These are phyloP conservation scores for Cystobasidium pallidum DNA, from an alignment of 1,284 basidiomycete genomes.

Conservation along the genomic window DNA sequence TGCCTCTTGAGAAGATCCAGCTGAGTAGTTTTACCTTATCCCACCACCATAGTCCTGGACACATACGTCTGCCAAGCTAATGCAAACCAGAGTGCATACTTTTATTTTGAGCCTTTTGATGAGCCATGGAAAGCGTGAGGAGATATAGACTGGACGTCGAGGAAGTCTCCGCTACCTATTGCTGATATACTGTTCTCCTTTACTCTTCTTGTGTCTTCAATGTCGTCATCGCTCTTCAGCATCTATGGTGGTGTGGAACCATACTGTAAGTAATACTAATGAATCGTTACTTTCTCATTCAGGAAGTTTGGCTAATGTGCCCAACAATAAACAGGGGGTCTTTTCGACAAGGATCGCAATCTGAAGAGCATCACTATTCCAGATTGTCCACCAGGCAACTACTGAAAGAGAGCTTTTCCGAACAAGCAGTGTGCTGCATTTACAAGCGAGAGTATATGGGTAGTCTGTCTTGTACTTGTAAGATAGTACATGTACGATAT, in stretches of 20 bases:
- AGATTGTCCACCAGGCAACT: constrained; percentile 37
- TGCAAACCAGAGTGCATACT: constrained; percentile 69
- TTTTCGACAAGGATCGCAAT: constrained; percentile 63
- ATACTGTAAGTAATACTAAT: constrained; percentile 51
- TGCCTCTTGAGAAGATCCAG: too few species aligned
- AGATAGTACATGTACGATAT: too few species aligned
- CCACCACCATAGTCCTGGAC: constrained; percentile 63
- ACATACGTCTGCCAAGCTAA: constrained; percentile 88
- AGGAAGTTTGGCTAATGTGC: constrained; percentile 55
- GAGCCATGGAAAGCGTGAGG: constrained; percentile 75
- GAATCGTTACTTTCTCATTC: neutral
- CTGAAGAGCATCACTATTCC: constrained; percentile 51
- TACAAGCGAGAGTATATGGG: too few species aligned
- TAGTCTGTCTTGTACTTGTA: too few species aligned
- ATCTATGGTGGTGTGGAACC: constrained; percentile 78
- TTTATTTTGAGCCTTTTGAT: constrained; percentile 69
- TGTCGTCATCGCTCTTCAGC: neutral
- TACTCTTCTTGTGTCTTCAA: constrained; percentile 10
- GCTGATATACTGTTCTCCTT: constrained; percentile 26
- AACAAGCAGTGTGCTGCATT: neutral
- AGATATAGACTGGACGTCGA: too few species aligned
- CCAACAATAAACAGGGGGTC: constrained; percentile 62
- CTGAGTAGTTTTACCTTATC: too few species aligned
- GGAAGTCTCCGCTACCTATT: neutral
- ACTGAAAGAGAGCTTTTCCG: neutral